A percentile compares a stretch with the other conserved stretches of the same genome.
phyloP scores from a whole-genome alignment of 1,284 basidiomycete species.

The Cryptococcus sp. region DNA sequence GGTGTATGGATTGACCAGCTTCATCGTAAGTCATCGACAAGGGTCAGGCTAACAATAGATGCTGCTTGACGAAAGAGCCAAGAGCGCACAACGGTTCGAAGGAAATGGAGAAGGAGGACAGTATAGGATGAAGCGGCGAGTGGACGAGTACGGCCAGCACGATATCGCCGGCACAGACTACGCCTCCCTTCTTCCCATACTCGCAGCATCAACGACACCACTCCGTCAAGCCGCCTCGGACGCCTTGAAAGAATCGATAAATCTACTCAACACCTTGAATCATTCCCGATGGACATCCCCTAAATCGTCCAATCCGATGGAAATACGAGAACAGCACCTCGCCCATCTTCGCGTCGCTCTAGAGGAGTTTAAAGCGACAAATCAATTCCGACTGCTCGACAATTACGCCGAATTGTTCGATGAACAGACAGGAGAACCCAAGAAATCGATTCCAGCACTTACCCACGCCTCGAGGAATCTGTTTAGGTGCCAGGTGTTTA shows the following conservation, averaged over 20 bases:
- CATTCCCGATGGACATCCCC: slow-evolving; percentile 50
- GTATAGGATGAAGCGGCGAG: slow-evolving; percentile 4
- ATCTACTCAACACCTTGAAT: slow-evolving; percentile 53
- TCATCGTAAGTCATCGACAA: slow-evolving; percentile 24
- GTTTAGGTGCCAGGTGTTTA: slow-evolving; percentile 49
- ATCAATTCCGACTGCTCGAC: slow-evolving; percentile 52
- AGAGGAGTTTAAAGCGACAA: slow-evolving; percentile 47
- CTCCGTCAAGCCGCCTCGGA: slow-evolving; percentile 49
- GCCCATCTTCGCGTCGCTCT: slow-evolving; percentile 47
- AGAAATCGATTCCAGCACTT: not conserved
- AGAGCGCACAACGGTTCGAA: slow-evolving; percentile 4
- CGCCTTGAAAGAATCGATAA: slow-evolving; percentile 45
- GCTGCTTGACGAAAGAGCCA: slow-evolving; percentile 30
- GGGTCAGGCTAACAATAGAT: slow-evolving; percentile 13
- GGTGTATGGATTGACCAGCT: slow-evolving; percentile 32
- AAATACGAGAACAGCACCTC: slow-evolving; percentile 48
- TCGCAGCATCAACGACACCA: slow-evolving; percentile 51
- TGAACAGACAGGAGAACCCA: slow-evolving; percentile 32
- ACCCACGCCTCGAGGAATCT: slow-evolving; percentile 36
- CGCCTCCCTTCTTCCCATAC: slow-evolving; percentile 52
- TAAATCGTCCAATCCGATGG: slow-evolving; percentile 21
- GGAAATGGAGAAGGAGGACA: slow-evolving; percentile 7
- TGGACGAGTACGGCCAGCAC: slow-evolving; percentile 14
- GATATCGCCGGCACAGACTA: slow-evolving; percentile 10
- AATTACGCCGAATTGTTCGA: slow-evolving; percentile 52